Evolutionary conservation across 2,329 filamentous ascomycete species (phyloP).

Genomic region (Arthrobotrys megalospora): DNA sequence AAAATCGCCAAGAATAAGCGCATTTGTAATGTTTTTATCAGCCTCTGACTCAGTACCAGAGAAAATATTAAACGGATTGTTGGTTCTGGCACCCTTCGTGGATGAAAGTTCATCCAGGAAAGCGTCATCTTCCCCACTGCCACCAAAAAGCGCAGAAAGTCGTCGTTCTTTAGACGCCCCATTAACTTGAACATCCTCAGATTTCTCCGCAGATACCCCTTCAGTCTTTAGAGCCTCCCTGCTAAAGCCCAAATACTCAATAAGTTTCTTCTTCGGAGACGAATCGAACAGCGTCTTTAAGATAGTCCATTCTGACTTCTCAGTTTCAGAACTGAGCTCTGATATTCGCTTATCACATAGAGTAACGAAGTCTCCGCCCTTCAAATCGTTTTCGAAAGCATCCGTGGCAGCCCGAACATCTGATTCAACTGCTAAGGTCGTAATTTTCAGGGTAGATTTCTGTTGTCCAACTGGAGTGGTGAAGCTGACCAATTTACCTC

Average conservation of each 20-base stretch:
- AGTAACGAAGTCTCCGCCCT: slow-evolving; percentile 80
- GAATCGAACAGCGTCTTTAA: slow-evolving; percentile 88
- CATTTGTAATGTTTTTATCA: slow-evolving; percentile 88
- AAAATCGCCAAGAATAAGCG: slow-evolving; percentile 91
- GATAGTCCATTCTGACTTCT: slow-evolving; percentile 96
- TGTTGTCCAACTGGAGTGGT: slow-evolving; percentile 76
- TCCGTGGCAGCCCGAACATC: slow-evolving; percentile 86
- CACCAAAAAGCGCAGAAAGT: slow-evolving; percentile 83
- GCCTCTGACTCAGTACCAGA: slow-evolving; percentile 85
- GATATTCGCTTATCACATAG: slow-evolving; percentile 86
- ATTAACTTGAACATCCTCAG: slow-evolving; percentile 45
- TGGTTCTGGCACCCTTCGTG: slow-evolving; percentile 91
- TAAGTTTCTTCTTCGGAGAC: slow-evolving; percentile 86
- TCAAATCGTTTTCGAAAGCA: slow-evolving; percentile 86
- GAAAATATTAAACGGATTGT: slow-evolving; percentile 93
- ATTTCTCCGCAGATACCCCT: slow-evolving; percentile 27
- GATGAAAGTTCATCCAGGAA: slow-evolving; percentile 85
- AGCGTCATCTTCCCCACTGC: slow-evolving; percentile 80
- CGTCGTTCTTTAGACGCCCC: slow-evolving; percentile 73
- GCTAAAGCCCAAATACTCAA: slow-evolving; percentile 90
- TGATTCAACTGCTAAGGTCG: slow-evolving; percentile 89
- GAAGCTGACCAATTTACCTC: slow-evolving; percentile 89
- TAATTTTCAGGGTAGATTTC: slow-evolving; percentile 84
- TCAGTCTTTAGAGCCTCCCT: slow-evolving; percentile 68
- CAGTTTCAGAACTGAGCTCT: slow-evolving; percentile 84